Conservation (phyloP, 2,329 filamentous ascomycete species). For the Botryotinia narcissicola region DNA sequence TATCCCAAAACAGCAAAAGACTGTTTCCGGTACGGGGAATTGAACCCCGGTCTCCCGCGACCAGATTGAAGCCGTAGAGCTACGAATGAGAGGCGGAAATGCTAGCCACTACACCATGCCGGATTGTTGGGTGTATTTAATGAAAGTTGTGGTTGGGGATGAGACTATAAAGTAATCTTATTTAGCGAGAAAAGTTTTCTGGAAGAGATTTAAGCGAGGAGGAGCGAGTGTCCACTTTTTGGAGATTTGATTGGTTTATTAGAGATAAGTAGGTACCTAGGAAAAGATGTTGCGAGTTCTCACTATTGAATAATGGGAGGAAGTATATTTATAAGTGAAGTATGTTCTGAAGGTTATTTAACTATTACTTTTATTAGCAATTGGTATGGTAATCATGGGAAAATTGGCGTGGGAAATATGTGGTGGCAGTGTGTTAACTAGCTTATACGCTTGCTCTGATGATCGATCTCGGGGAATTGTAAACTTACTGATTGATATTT, state of each 20-base stretch:
- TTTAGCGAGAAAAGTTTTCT: not conserved
- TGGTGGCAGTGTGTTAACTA: too few species aligned
- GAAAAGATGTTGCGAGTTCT: too few species aligned
- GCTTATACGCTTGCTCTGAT: too few species aligned
- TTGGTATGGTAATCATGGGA: too few species aligned
- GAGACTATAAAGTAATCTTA: fast-evolving
- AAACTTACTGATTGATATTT: not conserved
- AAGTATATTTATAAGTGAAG: too few species aligned
- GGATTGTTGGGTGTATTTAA: not conserved
- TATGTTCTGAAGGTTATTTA: too few species aligned
- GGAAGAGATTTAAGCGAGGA: not conserved
- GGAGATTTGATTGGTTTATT: not conserved
- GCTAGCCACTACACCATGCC: not conserved
- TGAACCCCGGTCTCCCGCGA: not conserved
- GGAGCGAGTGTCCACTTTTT: not conserved
- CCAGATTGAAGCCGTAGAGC: not conserved
- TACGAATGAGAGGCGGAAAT: not conserved
- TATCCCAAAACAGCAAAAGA: too few species aligned
- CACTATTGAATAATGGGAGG: too few species aligned
- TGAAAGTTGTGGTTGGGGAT: fast-evolving
- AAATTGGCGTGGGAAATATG: too few species aligned
- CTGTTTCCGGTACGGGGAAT: not conserved
- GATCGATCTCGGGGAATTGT: too few species aligned
- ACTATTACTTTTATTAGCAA: too few species aligned
- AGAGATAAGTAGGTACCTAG: too few species aligned